Base-by-base conservation (phyloP, 257 asterid species). In the Solanum ahanhuiri region DNA sequence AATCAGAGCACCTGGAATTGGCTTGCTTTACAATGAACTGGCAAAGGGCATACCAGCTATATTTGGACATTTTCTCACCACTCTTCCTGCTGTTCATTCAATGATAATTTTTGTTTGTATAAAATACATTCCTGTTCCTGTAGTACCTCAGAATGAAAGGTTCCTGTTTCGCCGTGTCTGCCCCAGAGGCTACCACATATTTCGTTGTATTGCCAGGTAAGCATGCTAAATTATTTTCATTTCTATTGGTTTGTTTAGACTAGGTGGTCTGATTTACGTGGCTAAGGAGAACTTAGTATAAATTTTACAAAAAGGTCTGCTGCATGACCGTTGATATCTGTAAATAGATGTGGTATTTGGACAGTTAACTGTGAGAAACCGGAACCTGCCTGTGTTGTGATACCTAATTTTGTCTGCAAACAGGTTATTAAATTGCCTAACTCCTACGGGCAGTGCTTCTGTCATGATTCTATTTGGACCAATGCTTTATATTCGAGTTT, bases 161-260 rank as follows among this genome's bases (percentile, higher is more conserved):
- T 96, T 94, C 90, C 90, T 96, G 89, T 94, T 96, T 83, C 93
- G 98, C 88, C 93, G 98, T 48, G 98, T 96, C 89, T 94, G 98
- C 91, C 90, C 95, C 71, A 95, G 92, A 91, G 90, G 94, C 92
- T 94, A 94, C 90, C 98, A 95, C 93, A 93, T 97, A 85, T 97
- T 97, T 81, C 98, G 98, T 66, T 97, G 98, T 86, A 93, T 97
- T 91, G 99, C 99, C 90, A 90, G 99, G 99, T 96, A 92, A 89
- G 67, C 48, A 77, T 43, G 63, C 83, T 43, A 43, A 3, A 2
- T 77, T 39, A 25, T 79, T 79, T 43, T 30, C 34, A 2, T 79
- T 17, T 79, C 83, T 45, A 35, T 45, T 45, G 25, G 83, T 79
- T 45, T 45, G 23, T 79, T 17, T 43, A 43, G 39, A 45, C 83